phyloP scores from a whole-genome alignment of 352 stramenopile species.

The Phytopythium vexans region DNA sequence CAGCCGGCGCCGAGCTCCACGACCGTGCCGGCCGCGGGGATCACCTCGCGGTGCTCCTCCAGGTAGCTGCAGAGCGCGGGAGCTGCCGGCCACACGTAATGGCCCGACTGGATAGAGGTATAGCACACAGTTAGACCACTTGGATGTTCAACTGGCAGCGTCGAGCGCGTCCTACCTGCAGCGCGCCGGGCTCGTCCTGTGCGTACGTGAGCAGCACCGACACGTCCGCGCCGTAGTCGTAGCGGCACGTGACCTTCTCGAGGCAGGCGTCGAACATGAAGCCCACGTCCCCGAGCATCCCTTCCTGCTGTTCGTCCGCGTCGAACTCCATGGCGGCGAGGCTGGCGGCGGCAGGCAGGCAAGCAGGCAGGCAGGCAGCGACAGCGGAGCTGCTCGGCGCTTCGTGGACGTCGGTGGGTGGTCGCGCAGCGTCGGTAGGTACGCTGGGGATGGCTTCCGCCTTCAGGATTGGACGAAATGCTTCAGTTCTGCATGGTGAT shows the following conservation, averaged over 20 bases:
- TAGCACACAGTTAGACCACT: background rate
- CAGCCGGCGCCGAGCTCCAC: conserved; percentile 72
- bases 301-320: conserved; percentile 20
- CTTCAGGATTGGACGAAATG: background rate
- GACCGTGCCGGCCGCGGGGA: conserved; percentile 45
- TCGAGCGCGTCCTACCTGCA: conserved; percentile 19
- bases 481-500: background rate
- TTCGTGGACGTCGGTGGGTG: background rate
- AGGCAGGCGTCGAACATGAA: conserved; percentile 69
- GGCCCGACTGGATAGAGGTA: conserved; percentile 31
- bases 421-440: no score
- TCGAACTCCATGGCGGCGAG: conserved; percentile 28
- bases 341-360: background rate
- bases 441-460: no score
- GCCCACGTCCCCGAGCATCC: conserved; percentile 48
- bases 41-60: conserved; percentile 33
- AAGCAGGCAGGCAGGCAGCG: background rate
- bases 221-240: conserved; percentile 54
- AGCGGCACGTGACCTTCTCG: conserved; percentile 66
- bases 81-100: conserved; percentile 69
- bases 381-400: no score
- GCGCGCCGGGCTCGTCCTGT: conserved; percentile 49
- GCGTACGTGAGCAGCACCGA: conserved; percentile 71
- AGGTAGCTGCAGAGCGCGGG: conserved; percentile 68
- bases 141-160: background rate